These are phyloP conservation scores for Anisodus tanguticus DNA, from an alignment of 257 asterid genomes.

Conservation along the genomic window DNA sequence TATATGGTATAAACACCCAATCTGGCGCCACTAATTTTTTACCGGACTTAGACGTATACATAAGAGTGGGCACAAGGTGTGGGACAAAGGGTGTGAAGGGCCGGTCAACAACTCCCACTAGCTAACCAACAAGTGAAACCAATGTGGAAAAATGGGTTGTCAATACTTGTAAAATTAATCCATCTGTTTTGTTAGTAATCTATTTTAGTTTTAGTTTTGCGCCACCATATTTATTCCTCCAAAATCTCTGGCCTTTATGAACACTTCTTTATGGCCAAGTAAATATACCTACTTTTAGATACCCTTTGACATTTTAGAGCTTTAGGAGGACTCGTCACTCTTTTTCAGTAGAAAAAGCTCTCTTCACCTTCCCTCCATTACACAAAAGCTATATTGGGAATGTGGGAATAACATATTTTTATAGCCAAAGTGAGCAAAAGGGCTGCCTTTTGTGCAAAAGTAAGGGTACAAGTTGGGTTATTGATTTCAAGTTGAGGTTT, in stretches of 20 bases:
- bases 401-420: constrained; percentile 33
- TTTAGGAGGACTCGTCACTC: constrained; percentile 7
- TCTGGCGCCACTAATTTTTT: too few relatives aligned
- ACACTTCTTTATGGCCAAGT: constrained; percentile 31
- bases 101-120: constrained; percentile 79
- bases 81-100: constrained; percentile 44
- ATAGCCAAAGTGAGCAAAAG: constrained; percentile 49
- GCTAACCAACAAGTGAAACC: constrained; percentile 48
- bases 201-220: not conserved
- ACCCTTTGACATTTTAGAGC: constrained; percentile 34
- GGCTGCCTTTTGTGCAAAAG: constrained; percentile 36
- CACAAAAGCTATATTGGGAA: constrained; percentile 47
- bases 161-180: constrained; percentile 35
- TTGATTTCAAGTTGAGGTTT: constrained; percentile 47
- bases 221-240: constrained; percentile 17
- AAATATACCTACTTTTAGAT: constrained; percentile 30
- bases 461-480: constrained; percentile 40
- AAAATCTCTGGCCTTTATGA: constrained; percentile 6
- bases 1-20: too few relatives aligned
- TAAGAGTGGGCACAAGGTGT: constrained; percentile 40
- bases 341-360: constrained; percentile 53
- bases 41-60: not conserved
- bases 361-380: constrained; percentile 38
- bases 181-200: not conserved
- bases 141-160: constrained; percentile 50